These are phyloP conservation scores for Massariosphaeria phaeospora DNA, from an alignment of 495 filamentous ascomycete species.

Conservation along the genomic window DNA sequence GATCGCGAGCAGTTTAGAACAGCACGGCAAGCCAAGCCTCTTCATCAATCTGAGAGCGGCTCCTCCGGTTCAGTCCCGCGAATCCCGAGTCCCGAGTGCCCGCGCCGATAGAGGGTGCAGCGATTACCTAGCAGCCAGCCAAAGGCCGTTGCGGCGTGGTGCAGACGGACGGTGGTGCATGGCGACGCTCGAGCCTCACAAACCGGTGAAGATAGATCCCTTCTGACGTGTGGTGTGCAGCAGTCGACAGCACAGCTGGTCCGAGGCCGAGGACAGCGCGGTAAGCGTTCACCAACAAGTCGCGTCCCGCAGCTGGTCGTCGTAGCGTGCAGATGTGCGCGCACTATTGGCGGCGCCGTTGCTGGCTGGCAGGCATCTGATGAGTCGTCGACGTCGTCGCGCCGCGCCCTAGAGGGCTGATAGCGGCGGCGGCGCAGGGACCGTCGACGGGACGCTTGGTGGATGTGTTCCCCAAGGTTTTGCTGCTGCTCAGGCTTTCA, in stretches of 20 bases:
- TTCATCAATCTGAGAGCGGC: slow-evolving; percentile 21
- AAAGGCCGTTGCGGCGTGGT: background rate
- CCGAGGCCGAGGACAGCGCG: background rate
- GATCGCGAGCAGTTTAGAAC: slow-evolving; percentile 4
- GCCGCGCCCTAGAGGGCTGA: slow-evolving; percentile 16
- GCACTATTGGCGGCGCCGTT: slow-evolving; percentile 6
- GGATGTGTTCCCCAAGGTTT: slow-evolving; percentile 22
- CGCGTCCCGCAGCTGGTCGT: background rate
- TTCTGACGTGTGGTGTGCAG: slow-evolving; percentile 28
- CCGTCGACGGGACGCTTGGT: slow-evolving; percentile 9
- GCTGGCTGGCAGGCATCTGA: background rate
- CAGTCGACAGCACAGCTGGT: background rate
- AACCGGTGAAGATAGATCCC: slow-evolving; percentile 22
- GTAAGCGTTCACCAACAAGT: slow-evolving; percentile 5
- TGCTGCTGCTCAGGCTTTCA: too few species aligned
- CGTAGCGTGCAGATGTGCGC: background rate
- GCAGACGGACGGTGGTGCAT: background rate
- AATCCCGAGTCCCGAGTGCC: background rate
- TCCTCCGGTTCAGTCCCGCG: slow-evolving; percentile 18
- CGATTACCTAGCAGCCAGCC: background rate
- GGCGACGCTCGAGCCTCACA: slow-evolving; percentile 15
- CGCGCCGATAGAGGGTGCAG: too few species aligned
- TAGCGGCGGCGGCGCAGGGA: background rate
- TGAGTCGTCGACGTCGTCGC: background rate
- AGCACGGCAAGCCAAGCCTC: background rate